phyloP scores from a whole-genome alignment of 1,284 basidiomycete genomes.

The Irpex lacteus region DNA sequence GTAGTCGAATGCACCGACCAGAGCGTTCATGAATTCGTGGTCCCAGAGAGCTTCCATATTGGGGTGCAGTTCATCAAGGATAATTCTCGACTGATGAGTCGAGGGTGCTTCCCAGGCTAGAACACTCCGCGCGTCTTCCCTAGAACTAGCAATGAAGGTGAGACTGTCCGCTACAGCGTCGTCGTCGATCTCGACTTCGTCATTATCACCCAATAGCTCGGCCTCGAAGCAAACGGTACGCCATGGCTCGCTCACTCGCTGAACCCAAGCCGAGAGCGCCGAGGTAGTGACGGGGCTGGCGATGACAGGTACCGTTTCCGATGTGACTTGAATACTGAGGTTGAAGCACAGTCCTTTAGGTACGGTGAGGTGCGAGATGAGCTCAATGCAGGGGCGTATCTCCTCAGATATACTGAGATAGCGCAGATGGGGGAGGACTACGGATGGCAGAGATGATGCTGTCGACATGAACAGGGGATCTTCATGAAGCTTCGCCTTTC shows the following conservation, averaged over 20 bases:
- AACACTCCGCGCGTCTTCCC: background rate
- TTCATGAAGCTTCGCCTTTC: background rate
- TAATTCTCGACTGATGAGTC: background rate
- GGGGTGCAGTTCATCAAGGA: background rate
- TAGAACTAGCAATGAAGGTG: background rate
- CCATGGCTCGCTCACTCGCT: background rate
- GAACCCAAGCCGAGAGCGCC: background rate
- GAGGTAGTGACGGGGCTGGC: background rate
- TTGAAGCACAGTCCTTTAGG: background rate
- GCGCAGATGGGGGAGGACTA: background rate
- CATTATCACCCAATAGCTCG: background rate
- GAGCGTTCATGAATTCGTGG: background rate
- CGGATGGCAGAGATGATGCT: background rate
- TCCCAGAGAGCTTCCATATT: background rate
- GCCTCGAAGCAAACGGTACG: background rate
- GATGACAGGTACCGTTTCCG: background rate
- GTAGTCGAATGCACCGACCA: background rate
- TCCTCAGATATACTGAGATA: background rate
- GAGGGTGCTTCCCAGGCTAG: background rate
- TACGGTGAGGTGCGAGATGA: background rate
- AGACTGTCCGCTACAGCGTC: background rate
- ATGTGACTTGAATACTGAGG: background rate
- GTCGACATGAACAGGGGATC: background rate
- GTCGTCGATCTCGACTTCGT: background rate
- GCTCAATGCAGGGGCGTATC: background rate